Conservation (phyloP, 2,329 filamentous ascomycete genomes). For the Colletotrichum siamense region DNA sequence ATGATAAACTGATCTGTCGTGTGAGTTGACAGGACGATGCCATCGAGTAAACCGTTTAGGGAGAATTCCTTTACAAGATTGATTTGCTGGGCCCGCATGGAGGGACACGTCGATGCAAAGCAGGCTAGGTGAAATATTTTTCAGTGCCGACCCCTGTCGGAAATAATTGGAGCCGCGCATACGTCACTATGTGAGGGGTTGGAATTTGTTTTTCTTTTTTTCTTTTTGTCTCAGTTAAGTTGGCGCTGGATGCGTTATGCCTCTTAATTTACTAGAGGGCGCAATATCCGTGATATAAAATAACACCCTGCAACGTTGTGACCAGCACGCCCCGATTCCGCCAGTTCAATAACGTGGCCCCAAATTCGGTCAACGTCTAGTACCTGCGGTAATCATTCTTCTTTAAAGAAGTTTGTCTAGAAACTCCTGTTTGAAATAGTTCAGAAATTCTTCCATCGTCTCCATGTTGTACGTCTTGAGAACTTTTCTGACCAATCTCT, state of each 20-base stretch:
- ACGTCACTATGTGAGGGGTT: neutral
- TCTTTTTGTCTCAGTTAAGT: neutral
- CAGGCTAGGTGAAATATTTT: neutral
- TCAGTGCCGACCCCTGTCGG: neutral
- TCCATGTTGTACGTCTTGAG: neutral
- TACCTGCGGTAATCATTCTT: neutral
- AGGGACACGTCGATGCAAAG: too few relatives aligned
- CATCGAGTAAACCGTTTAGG: neutral
- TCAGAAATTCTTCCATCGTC: neutral
- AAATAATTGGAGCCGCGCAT: neutral
- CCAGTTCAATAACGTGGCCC: neutral
- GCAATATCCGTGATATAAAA: neutral
- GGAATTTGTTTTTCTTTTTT: neutral
- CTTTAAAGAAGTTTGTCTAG: neutral
- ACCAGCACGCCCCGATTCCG: neutral
- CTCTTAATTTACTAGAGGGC: too few relatives aligned
- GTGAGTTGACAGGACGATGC: neutral
- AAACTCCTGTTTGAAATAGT: neutral
- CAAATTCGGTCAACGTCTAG: neutral
- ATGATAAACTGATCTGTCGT: too few relatives aligned
- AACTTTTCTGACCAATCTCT: neutral
- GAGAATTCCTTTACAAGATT: neutral
- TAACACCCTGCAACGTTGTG: neutral
- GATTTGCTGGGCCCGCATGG: neutral
- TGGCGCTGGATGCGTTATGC: neutral